These are phyloP conservation scores for Exophiala viscosa DNA, from an alignment of 2,329 filamentous ascomycete species.

Conservation along the genomic window DNA sequence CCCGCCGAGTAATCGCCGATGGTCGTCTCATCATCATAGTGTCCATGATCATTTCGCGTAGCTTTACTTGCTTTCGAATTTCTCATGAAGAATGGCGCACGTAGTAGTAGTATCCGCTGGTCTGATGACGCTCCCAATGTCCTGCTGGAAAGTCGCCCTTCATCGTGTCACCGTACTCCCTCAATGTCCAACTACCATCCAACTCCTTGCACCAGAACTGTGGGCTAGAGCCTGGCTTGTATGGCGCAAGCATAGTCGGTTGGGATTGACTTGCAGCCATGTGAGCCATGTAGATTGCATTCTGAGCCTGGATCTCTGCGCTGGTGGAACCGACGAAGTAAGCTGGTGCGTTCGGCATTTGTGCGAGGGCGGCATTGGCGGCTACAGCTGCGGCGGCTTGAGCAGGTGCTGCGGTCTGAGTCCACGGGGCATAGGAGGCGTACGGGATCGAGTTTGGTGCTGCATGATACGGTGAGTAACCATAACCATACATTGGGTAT, in stretches of 20 bases:
- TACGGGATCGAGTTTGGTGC: conserved; percentile 8
- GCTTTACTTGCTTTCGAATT: neutral
- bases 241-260: conserved; percentile 32
- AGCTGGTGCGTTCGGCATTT: conserved; percentile 24
- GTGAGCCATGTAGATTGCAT: conserved; percentile 29
- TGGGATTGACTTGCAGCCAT: conserved; percentile 20
- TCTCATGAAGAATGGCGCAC: conserved; percentile 22
- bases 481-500: conserved; percentile 14
- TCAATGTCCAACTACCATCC: conserved; percentile 34
- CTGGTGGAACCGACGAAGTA: conserved; percentile 27
- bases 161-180: conserved; percentile 28
- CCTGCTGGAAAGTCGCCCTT: conserved; percentile 26
- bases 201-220: conserved; percentile 37
- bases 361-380: conserved; percentile 24
- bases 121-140: conserved; percentile 27
- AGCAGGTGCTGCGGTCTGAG: conserved; percentile 13
- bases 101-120: conserved; percentile 28
- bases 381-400: conserved; percentile 26
- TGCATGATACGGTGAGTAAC: conserved; percentile 26
- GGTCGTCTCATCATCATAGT: neutral
- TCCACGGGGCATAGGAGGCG: conserved; percentile 11
- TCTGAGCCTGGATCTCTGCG: conserved; percentile 32
- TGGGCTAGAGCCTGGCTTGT: conserved; percentile 30
- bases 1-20: too few species aligned
- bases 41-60: neutral